Evolutionary conservation across 768 basidiomycete genomes (phyloP).

Genomic region (Mycena polygramma): DNA sequence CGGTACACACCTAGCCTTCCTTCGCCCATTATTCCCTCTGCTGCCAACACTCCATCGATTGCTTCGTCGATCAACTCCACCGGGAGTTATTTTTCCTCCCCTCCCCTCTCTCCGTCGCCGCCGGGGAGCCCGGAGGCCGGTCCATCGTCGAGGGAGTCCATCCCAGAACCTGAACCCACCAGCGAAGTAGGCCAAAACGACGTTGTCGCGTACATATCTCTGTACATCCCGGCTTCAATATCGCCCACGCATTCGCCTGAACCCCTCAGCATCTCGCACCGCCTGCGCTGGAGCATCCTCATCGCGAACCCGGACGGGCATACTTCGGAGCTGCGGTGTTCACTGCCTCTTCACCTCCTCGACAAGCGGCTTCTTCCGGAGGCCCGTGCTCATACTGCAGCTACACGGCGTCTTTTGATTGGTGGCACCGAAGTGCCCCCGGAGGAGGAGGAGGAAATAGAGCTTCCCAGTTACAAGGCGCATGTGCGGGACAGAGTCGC

Average conservation of each 20-base stretch:
- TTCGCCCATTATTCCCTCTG: not conserved
- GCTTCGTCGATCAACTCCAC: constrained; percentile 7
- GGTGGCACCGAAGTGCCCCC: constrained; percentile 52
- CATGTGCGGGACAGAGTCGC: constrained; percentile 94
- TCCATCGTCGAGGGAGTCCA: constrained; percentile 6
- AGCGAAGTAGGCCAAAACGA: constrained; percentile 54
- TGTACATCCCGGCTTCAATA: constrained; percentile 69
- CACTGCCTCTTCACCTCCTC: constrained; percentile 89
- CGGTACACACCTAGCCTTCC: constrained; percentile 37
- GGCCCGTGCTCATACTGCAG: constrained; percentile 77
- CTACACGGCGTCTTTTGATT: constrained; percentile 79
- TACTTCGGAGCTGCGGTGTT: constrained; percentile 94
- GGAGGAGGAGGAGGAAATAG: constrained; percentile 71
- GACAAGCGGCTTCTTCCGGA: constrained; percentile 81
- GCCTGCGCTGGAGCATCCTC: constrained; percentile 83
- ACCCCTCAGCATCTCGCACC: constrained; percentile 82
- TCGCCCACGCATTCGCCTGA: constrained; percentile 83
- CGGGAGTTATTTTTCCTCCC: constrained; percentile 28
- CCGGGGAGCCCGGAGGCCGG: constrained; percentile 21
- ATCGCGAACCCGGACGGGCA: constrained; percentile 93
- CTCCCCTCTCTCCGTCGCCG: not conserved
- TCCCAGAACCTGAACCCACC: constrained; percentile 3
- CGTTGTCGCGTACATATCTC: constrained; percentile 69
- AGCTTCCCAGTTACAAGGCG: constrained; percentile 90
- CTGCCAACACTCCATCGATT: constrained; percentile 1